phyloP scores from a whole-genome alignment of 2,329 filamentous ascomycete species.

The Alternaria viburni region DNA sequence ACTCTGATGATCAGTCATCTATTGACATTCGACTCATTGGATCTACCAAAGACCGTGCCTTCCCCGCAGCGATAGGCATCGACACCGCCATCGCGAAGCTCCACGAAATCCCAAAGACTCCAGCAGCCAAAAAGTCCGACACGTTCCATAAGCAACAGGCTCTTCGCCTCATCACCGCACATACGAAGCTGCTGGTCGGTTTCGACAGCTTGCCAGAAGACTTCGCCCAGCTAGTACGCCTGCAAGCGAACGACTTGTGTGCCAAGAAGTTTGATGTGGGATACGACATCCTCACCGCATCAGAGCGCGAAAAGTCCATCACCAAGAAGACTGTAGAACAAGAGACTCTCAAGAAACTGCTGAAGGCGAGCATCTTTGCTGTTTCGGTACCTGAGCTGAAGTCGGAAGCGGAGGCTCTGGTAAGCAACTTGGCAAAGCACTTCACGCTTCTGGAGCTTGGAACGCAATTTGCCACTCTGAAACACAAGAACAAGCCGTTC shows the following conservation, averaged over 20 bases:
- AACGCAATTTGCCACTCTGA: slow-evolving; percentile 78
- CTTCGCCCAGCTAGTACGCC: slow-evolving; percentile 78
- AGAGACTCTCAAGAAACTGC: slow-evolving; percentile 77
- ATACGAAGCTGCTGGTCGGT: slow-evolving; percentile 89
- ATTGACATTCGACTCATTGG: slow-evolving; percentile 90
- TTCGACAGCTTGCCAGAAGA: slow-evolving; percentile 89
- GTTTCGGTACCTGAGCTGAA: slow-evolving; percentile 82
- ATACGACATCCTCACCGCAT: slow-evolving; percentile 72
- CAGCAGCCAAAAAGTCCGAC: slow-evolving; percentile 71
- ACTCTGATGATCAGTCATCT: slow-evolving; percentile 84
- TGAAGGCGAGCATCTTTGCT: slow-evolving; percentile 88
- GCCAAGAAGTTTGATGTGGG: slow-evolving; percentile 74
- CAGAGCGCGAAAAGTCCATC: slow-evolving; percentile 81
- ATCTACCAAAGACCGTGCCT: slow-evolving; percentile 85
- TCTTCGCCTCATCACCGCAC: slow-evolving; percentile 82
- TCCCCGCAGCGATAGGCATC: slow-evolving; percentile 84
- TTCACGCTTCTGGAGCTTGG: slow-evolving; percentile 91
- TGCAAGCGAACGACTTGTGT: slow-evolving; percentile 87
- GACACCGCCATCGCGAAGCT: slow-evolving; percentile 89
- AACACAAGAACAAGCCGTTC: slow-evolving; percentile 79
- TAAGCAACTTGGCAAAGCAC: slow-evolving; percentile 84
- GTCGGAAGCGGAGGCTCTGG: slow-evolving; percentile 74
- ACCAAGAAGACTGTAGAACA: slow-evolving; percentile 88
- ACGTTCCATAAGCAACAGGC: slow-evolving; percentile 92
- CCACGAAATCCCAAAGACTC: slow-evolving; percentile 74